Percentiles rank a stretch among this genome's conserved stretches.
Conservation (phyloP, 352 stramenopile species). For the Globisporangium rhizosaccharum region DNA sequence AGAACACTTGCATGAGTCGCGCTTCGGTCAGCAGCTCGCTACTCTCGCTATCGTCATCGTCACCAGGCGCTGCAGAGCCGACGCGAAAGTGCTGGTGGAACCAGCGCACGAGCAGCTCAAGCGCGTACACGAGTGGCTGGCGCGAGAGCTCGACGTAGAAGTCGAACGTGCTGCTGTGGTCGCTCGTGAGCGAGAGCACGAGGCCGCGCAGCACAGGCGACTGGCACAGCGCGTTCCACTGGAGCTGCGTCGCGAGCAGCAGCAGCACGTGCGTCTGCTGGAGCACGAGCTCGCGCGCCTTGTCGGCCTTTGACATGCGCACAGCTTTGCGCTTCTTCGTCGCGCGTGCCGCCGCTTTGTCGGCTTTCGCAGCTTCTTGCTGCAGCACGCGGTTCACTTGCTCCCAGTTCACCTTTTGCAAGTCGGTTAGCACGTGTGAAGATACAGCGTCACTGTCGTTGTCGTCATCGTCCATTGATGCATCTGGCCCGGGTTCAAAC, state of each 20-base stretch:
- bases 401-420: conserved; percentile 60
- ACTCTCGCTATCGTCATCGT: conserved; percentile 5
- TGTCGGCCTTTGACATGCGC: conserved; percentile 62
- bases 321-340: conserved; percentile 28
- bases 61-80: not conserved
- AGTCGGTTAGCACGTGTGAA: conserved; percentile 8
- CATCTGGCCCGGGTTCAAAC: conserved; percentile 11
- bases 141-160: conserved; percentile 32
- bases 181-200: conserved; percentile 52
- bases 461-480: conserved; percentile 6
- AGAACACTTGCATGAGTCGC: conserved; percentile 53
- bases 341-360: conserved; percentile 12
- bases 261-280: conserved; percentile 72
- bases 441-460: conserved; percentile 8
- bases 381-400: conserved; percentile 55
- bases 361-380: conserved; percentile 12
- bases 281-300: conserved; percentile 47
- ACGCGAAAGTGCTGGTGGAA: conserved; percentile 47
- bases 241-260: conserved; percentile 39
- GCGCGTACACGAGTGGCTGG: conserved; percentile 37
- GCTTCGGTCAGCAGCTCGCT: conserved; percentile 33
- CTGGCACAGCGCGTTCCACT: conserved; percentile 38
- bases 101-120: conserved; percentile 70
- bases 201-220: conserved; percentile 44
- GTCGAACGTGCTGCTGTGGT: conserved; percentile 24